Evolutionary conservation across 768 basidiomycete genomes (phyloP).

Genomic region (Lactifluus hygrophoroides): DNA sequence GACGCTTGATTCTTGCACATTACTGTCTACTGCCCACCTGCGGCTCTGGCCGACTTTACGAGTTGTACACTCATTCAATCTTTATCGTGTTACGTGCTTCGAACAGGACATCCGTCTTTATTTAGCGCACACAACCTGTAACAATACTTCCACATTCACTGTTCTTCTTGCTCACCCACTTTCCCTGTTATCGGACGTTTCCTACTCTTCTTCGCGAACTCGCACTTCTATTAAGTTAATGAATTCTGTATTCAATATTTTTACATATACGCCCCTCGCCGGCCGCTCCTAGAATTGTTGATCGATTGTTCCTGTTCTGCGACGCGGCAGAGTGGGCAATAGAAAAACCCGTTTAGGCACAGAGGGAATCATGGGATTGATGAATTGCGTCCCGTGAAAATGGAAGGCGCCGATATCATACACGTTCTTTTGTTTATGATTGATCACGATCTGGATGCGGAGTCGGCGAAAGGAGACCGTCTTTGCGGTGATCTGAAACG

Average conservation of each 20-base stretch:
- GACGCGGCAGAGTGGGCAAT: not conserved
- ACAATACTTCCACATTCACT: not conserved
- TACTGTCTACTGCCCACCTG: not conserved
- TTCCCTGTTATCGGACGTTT: not conserved
- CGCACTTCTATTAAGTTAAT: not conserved
- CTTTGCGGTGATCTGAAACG: no score
- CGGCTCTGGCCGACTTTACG: not conserved
- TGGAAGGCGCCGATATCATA: no score
- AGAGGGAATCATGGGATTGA: not conserved
- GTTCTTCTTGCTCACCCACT: not conserved
- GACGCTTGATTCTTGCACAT: not conserved
- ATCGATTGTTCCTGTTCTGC: not conserved
- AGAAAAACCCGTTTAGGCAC: not conserved
- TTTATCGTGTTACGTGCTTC: not conserved
- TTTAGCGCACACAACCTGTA: conserved; percentile 2
- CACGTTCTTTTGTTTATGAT: no score
- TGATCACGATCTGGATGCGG: not conserved
- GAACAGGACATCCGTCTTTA: conserved; percentile 2
- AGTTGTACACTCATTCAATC: not conserved
- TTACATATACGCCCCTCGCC: not conserved
- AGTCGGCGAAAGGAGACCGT: not conserved
- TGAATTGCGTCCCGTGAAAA: not conserved
- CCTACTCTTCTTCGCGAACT: not conserved
- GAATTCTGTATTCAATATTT: not conserved
- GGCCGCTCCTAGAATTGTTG: not conserved